Evolutionary conservation across 2,329 filamentous ascomycete species (phyloP).

Genomic region (Teratosphaeria destructans): DNA sequence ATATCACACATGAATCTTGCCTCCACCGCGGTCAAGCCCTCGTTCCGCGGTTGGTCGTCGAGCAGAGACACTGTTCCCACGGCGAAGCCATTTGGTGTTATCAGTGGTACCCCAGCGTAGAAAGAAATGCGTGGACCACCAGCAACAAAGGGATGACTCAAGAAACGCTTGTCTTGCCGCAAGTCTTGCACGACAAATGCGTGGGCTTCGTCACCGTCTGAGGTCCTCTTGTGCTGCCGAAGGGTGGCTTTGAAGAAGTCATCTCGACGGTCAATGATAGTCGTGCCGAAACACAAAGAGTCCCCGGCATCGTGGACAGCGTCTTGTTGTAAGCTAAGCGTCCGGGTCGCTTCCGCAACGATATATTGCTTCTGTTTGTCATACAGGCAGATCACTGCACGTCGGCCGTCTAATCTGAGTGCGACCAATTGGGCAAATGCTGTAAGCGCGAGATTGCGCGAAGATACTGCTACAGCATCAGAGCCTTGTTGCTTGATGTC

Average conservation of each 20-base stretch:
- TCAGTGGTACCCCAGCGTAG: conserved; percentile 26
- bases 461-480: neutral
- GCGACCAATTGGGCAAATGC: conserved; percentile 42
- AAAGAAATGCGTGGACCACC: conserved; percentile 20
- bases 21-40: neutral
- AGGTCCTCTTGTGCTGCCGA: neutral
- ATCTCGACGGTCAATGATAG: neutral
- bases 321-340: conserved; percentile 30
- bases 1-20: conserved; percentile 21
- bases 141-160: conserved; percentile 20
- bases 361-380: conserved; percentile 39
- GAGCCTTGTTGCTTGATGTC: neutral
- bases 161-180: conserved; percentile 24
- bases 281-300: conserved; percentile 8
- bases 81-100: conserved; percentile 22
- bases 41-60: conserved; percentile 15
- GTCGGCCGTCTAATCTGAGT: conserved; percentile 37
- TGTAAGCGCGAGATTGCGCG: conserved; percentile 26
- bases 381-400: conserved; percentile 42
- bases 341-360: conserved; percentile 42
- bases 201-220: conserved; percentile 2
- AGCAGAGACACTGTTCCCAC: conserved; percentile 25
- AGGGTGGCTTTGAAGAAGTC: neutral
- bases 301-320: neutral
- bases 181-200: conserved; percentile 15